Base-by-base conservation (phyloP, 257 asterid species). In the Datura wrightii region DNA sequence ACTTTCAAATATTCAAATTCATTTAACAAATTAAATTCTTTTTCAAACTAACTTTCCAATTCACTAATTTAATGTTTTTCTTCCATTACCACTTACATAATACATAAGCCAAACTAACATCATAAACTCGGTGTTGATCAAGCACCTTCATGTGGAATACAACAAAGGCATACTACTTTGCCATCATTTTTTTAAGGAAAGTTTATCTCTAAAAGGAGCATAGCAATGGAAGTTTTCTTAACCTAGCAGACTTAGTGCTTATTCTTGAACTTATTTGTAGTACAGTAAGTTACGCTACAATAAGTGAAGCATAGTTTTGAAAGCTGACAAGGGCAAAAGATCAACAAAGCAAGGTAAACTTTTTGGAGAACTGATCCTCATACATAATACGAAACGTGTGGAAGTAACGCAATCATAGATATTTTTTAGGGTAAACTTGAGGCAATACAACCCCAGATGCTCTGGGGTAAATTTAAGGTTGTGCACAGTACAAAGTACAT, bases 221-320 rank as follows among this genome's bases (percentile, higher is more conserved):
- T 34, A 74, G 1, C 19, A 74, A 24, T 24, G 42, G 19, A 31
- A 24, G 24, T 74, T 19, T 74, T 74, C 60, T 48, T 48, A 13
- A 48, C 19, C 81, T 74, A 48, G 42, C 60, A 74, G 59, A 74
- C 42, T 6, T 24, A 7, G 13, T 74, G 11, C 60, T 48, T 11
- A 74, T 74, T 24, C 42, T 70, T 41, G 53, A 70, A 15, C 15
- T 70, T 8, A 70, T 70, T 70, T 41, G 79, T 72, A 72, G 79
- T 72, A 10, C 80, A 18, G 39, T 44, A 42, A 48, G 4, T 46
- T 19, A 72, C 46, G 80, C 80, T 46, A 10, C 56, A 48, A 48
- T 48, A 48, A 74, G 19, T 74, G 60, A 74, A 24, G 60, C 44
- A 24, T 74, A 24, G 56, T 44, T 72, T 71, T 44, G 39, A 72